These are phyloP conservation scores for Torulaspora globosa DNA, from an alignment of 1,139 yeast genomes.

Conservation along the genomic window DNA sequence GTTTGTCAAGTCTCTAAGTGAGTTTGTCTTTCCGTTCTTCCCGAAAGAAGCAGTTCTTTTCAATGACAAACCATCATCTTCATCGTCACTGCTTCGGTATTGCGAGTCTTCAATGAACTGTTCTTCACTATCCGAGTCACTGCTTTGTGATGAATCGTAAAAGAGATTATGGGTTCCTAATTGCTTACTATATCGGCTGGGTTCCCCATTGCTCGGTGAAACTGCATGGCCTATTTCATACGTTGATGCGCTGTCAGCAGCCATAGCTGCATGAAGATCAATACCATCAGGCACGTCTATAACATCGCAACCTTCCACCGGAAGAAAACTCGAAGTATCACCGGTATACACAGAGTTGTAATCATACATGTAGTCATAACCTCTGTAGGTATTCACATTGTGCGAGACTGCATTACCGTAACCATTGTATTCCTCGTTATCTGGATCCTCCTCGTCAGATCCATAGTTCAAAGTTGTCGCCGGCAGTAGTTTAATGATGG, in stretches of 20 bases:
- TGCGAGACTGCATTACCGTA: conserved; percentile 60
- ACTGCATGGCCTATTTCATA: conserved; percentile 17
- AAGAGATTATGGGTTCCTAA: conserved; percentile 4
- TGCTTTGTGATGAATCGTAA: conserved; percentile 40
- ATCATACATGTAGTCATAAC: conserved; percentile 81
- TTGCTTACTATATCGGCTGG: neutral
- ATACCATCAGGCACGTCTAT: conserved; percentile 44
- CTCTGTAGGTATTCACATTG: conserved; percentile 69
- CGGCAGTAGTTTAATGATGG: conserved; percentile 70
- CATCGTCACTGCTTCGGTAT: conserved; percentile 22
- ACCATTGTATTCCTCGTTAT: conserved; percentile 43
- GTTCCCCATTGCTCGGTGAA: conserved; percentile 4
- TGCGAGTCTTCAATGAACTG: conserved; percentile 30
- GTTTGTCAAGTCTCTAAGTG: conserved; percentile 27
- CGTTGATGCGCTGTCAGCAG: conserved; percentile 22
- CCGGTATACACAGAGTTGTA: conserved; percentile 76
- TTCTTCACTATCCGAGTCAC: conserved; percentile 44
- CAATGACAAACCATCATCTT: conserved; percentile 18
- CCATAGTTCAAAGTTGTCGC: conserved; percentile 78
- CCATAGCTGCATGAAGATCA: conserved; percentile 33
- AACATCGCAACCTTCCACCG: conserved; percentile 40
- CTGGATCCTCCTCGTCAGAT: conserved; percentile 65
- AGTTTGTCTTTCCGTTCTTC: conserved; percentile 23
- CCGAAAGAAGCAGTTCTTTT: conserved; percentile 34
- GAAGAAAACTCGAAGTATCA: conserved; percentile 40